Conservation (phyloP, 2,329 filamentous ascomycete species). For the Thielaviopsis musarum region DNA sequence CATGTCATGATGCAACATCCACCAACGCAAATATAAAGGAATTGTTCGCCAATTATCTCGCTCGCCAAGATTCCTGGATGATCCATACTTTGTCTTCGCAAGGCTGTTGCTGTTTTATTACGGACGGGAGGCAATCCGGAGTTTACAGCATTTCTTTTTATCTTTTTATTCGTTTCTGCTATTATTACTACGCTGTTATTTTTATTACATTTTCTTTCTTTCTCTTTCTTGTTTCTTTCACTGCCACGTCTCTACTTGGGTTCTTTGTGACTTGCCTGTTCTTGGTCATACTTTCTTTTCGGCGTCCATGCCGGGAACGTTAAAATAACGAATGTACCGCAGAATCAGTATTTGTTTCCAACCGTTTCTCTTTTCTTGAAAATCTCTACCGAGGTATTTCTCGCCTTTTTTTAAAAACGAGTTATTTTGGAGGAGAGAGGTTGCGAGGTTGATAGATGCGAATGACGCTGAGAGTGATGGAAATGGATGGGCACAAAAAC, state of each 20-base stretch:
- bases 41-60: neutral
- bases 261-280: neutral
- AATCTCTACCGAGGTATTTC: neutral
- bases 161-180: neutral
- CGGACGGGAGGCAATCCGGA: conserved; percentile 3
- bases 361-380: neutral
- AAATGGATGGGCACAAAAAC: neutral
- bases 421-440: neutral
- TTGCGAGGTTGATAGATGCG: neutral
- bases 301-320: neutral
- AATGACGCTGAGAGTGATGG: neutral
- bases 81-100: neutral
- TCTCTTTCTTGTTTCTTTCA: neutral
- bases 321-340: neutral
- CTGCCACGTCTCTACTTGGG: neutral
- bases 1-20: conserved; percentile 5
- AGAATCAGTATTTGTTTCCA: neutral
- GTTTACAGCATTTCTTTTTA: conserved; percentile 2
- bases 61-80: conserved; percentile 1
- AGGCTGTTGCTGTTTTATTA: conserved; percentile 4
- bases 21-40: conserved; percentile 1
- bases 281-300: neutral
- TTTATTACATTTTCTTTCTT: neutral
- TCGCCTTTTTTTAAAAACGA: neutral
- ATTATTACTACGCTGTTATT: neutral